Base-by-base conservation (phyloP, 129 eudicot genomes). In the Centella asiatica region DNA sequence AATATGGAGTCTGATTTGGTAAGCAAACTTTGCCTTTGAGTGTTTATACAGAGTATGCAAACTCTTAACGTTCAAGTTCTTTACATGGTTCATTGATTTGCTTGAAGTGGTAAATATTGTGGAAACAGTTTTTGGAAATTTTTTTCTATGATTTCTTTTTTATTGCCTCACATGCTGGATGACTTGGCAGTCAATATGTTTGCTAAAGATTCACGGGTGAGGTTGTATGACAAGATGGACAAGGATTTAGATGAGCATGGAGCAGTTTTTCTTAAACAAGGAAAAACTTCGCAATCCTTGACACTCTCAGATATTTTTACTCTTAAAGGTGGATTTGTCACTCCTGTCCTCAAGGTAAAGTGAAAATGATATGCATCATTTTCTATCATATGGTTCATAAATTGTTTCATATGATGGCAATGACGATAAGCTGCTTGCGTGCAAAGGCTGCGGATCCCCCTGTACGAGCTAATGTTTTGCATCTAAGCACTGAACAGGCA, bases 401-500 rank as follows among this genome's bases (percentile, higher is more conserved):
- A 34, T 66, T 29, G 44, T 29, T 65, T 15, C 2, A 18, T 44
- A 31, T 33, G 28, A 39, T 56, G 55, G 65, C 49, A 49, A 44
- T 66, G 34, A 36, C 32, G 56, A 60, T 49, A 29, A 56, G 55
- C 20, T 70, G 54, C 60, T 73, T 75, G n/a, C 28, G 22, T 66
- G 40, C 74, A 66, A 81, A 92, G 98, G 80, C 90, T 49, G 95
- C 84, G 9, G 75, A 71, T 73, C 98, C 98, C 54, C 94, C 98
- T 32, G 98, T 92, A 39, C 81, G 98, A 72, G 98, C 98, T 60
- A 92, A 87, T 82, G 94, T 92, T 24, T 63, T 87, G 70, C 70
- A 87, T 75, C 68, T 92, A 64, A 78, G 73, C 51, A 64, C 90
- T 31, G 75, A 87, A 45, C 78, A 75, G 64, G 80, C 98, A 15